phyloP scores from a whole-genome alignment of 441 rosid species.

The Populus hybrid region DNA sequence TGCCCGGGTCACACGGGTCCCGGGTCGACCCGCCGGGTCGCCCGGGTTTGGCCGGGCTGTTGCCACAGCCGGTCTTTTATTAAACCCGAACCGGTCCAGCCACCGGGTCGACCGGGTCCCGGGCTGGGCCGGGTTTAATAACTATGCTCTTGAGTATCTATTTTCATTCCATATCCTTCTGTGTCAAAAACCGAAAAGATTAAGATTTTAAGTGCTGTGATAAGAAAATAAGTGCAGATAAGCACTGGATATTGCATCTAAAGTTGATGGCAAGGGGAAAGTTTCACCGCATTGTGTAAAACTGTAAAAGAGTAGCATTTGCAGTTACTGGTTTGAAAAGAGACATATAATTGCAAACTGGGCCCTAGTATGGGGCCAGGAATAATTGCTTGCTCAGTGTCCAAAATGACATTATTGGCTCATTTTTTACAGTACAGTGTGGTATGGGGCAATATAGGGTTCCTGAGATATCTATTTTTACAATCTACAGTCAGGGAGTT shows the following conservation, averaged over 20 bases:
- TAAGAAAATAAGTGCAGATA: neutral
- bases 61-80: too few relatives aligned
- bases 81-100: too few relatives aligned
- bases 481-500: neutral
- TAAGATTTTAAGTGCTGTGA: neutral
- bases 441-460: neutral
- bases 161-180: neutral
- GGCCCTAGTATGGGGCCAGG: neutral
- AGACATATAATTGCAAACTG: neutral
- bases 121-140: too few relatives aligned
- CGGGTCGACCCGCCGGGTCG: too few relatives aligned
- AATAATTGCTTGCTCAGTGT: neutral
- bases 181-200: neutral
- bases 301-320: neutral
- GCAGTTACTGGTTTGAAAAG: neutral
- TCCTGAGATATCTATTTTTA: neutral
- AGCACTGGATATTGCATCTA: neutral
- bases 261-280: neutral
- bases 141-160: neutral
- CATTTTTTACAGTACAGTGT: neutral
- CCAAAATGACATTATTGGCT: neutral
- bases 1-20: too few relatives aligned
- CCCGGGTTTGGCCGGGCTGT: too few relatives aligned
- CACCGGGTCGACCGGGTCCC: too few relatives aligned
- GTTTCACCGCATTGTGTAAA: neutral